These are phyloP conservation scores for Ajuga chamaepitys DNA, from an alignment of 257 asterid genomes.

Conservation along the genomic window DNA sequence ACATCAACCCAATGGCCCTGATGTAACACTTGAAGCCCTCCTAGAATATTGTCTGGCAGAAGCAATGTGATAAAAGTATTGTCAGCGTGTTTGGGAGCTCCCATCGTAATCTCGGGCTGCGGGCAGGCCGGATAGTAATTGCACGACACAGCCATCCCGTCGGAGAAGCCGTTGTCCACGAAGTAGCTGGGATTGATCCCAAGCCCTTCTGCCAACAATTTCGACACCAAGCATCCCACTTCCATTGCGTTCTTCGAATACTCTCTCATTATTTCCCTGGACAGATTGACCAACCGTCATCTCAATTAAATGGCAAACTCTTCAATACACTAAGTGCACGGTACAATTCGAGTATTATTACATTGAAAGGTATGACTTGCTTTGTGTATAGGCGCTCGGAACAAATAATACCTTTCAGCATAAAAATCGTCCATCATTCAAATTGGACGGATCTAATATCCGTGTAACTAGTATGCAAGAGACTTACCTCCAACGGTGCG, in stretches of 20 bases:
- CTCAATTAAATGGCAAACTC: no score
- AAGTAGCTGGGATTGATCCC: constrained; percentile 19
- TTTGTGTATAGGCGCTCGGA: no score
- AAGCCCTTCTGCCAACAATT: constrained; percentile 22
- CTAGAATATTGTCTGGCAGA: constrained; percentile 29
- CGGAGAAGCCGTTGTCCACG: constrained; percentile 22
- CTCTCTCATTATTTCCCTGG: not conserved
- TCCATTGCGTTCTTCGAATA: not conserved
- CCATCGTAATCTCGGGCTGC: constrained; percentile 33
- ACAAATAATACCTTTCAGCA: no score
- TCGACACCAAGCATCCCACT: constrained; percentile 15
- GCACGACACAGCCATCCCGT: constrained; percentile 12
- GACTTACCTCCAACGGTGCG: no score
- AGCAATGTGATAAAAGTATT: constrained; percentile 24
- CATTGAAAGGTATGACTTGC: no score
- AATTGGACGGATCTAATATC: no score
- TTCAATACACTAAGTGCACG: no score
- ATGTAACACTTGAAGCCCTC: constrained; percentile 39
- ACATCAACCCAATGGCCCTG: constrained; percentile 32
- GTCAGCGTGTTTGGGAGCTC: constrained; percentile 35
- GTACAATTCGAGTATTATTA: no score
- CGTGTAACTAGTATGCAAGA: no score
- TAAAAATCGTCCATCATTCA: no score
- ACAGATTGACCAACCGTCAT: no score
- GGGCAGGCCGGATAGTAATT: no score